Base-by-base conservation (phyloP, 129 eudicot genomes). In the Saposhnikovia divaricata region DNA sequence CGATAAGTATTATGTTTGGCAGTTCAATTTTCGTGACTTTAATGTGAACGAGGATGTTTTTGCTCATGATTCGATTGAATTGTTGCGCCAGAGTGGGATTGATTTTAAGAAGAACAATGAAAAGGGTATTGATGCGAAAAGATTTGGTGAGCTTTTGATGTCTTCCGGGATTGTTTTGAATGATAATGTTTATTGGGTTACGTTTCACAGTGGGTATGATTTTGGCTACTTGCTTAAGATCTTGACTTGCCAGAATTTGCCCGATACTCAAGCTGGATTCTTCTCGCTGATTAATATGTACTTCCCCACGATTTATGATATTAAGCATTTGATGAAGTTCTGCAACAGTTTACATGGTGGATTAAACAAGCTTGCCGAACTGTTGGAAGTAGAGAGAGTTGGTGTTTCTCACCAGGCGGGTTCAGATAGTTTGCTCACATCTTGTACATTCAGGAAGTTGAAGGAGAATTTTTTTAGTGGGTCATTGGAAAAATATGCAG, bases 401-500 rank as follows among this genome's bases (percentile, higher is more conserved):
- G 98, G 98, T 79, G 82, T 93, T 48, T 87, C 89, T 77, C 98
- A 93, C 71, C 98, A 93, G 84, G 98, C 98, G 23, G 97, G 98
- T 76, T 93, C 98, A 34, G 98, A 93, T 81, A 93, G 97, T 83
- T 89, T 93, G 91, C 97, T 93, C 75, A 91, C 97, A 1, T 85
- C 94, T 42, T 87, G 86, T 80, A 83, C 94, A 18, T 93, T 93
- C 89, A 88, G 85, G 93, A 93, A 93, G 90, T 84, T 93, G 90
- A 93, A 87, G 80, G 92, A 89, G 82, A 85, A 81, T 79, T 89
- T 89, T 93, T 93, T 93, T 80, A 87, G 90, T 44, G 98, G 94
- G 55, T 89, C 98, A 15, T 31, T 93, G 86, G 94, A 91, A 82
- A 89, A 88, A 78, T 91, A 91, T 79, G 88, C 96, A 9, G 98